Conservation (phyloP, 2,329 filamentous ascomycete species). For the Fusarium palustre region DNA sequence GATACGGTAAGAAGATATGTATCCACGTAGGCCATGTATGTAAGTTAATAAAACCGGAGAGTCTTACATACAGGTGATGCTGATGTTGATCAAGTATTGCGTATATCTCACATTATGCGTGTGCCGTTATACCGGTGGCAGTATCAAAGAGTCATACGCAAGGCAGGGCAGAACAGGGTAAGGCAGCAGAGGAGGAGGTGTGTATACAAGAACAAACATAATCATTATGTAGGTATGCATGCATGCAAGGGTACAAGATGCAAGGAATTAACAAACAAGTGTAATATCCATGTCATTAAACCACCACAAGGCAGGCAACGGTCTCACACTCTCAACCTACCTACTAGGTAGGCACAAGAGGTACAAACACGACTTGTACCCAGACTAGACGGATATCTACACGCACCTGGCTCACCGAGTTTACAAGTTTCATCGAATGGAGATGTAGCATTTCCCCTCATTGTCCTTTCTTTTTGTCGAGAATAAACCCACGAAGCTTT, state of each 20-base stretch:
- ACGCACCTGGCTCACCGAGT: constrained; percentile 34
- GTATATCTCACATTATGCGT: constrained; percentile 31
- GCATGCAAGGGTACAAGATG: constrained; percentile 12
- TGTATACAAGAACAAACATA: constrained; percentile 22
- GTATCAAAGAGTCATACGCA: constrained; percentile 8
- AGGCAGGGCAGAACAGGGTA: constrained; percentile 15
- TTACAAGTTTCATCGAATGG: constrained; percentile 28
- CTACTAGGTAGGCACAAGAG: constrained; percentile 1
- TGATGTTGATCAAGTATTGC: constrained; percentile 27
- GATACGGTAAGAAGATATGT: constrained; percentile 23
- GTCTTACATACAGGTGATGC: constrained; percentile 24
- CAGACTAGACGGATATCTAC: constrained; percentile 26
- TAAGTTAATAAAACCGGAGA: constrained; percentile 21
- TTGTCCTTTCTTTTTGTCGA: background rate
- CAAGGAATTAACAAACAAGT: constrained; percentile 30
- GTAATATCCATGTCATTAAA: constrained; percentile 33
- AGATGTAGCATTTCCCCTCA: constrained; percentile 17
- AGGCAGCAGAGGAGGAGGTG: constrained; percentile 22
- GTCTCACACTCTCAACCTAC: constrained; percentile 21
- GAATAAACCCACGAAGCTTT: constrained; percentile 5
- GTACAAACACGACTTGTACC: constrained; percentile 39
- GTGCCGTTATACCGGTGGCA: constrained; percentile 38
- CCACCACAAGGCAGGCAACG: constrained; percentile 10
- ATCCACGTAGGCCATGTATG: constrained; percentile 14
- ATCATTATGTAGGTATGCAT: constrained; percentile 14